Evolutionary conservation across 2,329 filamentous ascomycete species (phyloP).

Genomic region (Purpureocillium takamizusanense): DNA sequence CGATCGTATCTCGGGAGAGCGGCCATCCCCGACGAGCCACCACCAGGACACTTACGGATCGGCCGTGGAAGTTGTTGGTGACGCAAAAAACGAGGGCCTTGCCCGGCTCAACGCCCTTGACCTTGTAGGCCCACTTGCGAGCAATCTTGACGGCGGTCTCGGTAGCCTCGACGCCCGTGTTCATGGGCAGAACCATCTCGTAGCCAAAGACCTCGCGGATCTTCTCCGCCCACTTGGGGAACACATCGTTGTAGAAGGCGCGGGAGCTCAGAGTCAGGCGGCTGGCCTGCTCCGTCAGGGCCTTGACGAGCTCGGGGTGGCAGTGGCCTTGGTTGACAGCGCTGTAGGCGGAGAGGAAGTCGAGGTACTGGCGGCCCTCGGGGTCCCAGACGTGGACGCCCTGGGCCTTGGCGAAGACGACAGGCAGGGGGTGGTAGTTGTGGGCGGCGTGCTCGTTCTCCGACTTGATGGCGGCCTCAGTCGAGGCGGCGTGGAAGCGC

Average conservation of each 20-base stretch:
- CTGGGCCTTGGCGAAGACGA: constrained; percentile 80
- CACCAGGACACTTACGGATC: constrained; percentile 57
- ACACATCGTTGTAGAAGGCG: constrained; percentile 97
- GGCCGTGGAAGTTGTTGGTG: constrained; percentile 90
- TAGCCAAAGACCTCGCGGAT: constrained; percentile 84
- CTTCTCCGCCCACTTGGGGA: constrained; percentile 90
- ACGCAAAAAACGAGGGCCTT: constrained; percentile 80
- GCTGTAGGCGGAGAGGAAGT: constrained; percentile 96
- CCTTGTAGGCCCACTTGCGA: constrained; percentile 96
- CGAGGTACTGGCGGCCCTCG: constrained; percentile 89
- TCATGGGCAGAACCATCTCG: constrained; percentile 98
- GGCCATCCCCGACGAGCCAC: background rate
- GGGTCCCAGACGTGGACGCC: constrained; percentile 94
- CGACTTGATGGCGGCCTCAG: constrained; percentile 65
- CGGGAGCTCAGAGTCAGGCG: constrained; percentile 86
- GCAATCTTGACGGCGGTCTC: constrained; percentile 96
- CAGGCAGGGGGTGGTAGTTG: constrained; percentile 96
- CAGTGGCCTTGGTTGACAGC: constrained; percentile 98
- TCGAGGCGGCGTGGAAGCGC: constrained; percentile 67
- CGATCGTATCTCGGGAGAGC: too few relatives aligned
- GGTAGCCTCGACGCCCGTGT: constrained; percentile 92
- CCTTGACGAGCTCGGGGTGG: constrained; percentile 90
- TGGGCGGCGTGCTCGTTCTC: constrained; percentile 86
- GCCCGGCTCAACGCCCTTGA: constrained; percentile 78
- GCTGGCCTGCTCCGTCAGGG: constrained; percentile 79